Conservation (phyloP, 2,329 filamentous ascomycete species). For the Fusarium oxysporum region DNA sequence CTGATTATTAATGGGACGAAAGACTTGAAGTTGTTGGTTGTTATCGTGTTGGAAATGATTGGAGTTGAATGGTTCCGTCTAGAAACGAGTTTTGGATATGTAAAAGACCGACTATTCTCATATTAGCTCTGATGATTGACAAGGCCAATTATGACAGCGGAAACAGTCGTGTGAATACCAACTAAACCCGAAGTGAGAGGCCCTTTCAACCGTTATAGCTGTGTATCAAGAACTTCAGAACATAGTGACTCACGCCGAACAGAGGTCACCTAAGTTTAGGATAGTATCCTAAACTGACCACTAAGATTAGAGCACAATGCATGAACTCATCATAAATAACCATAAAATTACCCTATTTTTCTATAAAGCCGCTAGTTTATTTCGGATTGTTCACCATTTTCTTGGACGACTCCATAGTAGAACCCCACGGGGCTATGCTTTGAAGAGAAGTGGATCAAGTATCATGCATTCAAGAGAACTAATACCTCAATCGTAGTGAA, state of each 20-base stretch:
- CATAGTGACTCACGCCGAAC: not conserved
- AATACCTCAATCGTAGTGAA: constrained; percentile 17
- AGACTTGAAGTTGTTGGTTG: not conserved
- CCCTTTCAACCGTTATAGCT: not conserved
- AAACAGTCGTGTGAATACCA: not conserved
- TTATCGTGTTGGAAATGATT: not conserved
- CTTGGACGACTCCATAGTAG: not conserved
- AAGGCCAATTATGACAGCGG: too few species aligned
- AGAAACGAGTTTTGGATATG: not conserved
- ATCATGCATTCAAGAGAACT: constrained; percentile 23
- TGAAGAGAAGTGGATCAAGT: constrained; percentile 24
- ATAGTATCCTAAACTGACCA: not conserved
- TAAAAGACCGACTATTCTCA: not conserved
- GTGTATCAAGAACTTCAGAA: not conserved
- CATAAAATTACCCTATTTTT: not conserved
- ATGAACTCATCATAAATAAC: not conserved
- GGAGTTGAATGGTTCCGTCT: not conserved
- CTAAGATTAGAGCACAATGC: not conserved
- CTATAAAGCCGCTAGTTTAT: not conserved
- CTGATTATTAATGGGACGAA: not conserved
- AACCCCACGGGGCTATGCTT: constrained; percentile 7
- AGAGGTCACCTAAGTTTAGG: not conserved
- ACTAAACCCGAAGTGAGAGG: not conserved
- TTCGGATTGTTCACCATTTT: not conserved
- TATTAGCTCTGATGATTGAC: not conserved